Evolutionary conservation across 148 eudicot species (phyloP).

Genomic region (Rhododendron ferrugineum): DNA sequence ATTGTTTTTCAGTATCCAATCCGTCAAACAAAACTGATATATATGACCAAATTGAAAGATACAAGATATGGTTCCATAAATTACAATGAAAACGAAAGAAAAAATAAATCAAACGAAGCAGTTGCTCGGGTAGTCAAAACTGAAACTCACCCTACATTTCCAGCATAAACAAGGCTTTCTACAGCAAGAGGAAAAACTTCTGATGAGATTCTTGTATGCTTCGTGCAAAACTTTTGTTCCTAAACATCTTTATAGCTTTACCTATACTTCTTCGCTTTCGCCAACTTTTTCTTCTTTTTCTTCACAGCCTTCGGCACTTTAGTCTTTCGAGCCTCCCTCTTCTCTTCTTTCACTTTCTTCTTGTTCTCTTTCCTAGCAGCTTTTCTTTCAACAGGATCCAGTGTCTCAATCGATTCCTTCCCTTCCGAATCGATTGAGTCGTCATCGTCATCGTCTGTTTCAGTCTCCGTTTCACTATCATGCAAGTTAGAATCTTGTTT

Average conservation of each 20-base stretch:
- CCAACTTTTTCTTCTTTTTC: constrained; percentile 91
- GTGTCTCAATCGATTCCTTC: constrained; percentile 17
- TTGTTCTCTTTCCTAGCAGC: constrained; percentile 88
- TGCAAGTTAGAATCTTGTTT: constrained; percentile 18
- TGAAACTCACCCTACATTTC: not conserved
- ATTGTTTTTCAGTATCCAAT: not conserved
- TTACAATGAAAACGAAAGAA: not conserved
- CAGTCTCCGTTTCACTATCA: constrained; percentile 39
- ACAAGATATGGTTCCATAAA: not conserved
- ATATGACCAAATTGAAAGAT: not conserved
- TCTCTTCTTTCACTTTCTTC: constrained; percentile 96
- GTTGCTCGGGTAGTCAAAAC: not conserved
- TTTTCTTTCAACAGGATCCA: constrained; percentile 47
- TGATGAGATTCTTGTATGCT: too few species aligned
- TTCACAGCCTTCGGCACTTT: constrained; percentile 78
- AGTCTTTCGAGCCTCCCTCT: constrained; percentile 80
- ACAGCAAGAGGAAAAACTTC: not conserved
- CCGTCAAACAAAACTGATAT: not conserved
- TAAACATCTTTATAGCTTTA: not conserved
- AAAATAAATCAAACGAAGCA: not conserved
- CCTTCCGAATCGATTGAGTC: constrained; percentile 40
- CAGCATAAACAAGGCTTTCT: not conserved
- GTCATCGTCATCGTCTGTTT: constrained; percentile 28
- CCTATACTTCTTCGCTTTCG: constrained; percentile 62
- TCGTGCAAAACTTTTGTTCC: not conserved